phyloP scores from a whole-genome alignment of 1,139 yeast species.

The Debaryomyces sp. region DNA sequence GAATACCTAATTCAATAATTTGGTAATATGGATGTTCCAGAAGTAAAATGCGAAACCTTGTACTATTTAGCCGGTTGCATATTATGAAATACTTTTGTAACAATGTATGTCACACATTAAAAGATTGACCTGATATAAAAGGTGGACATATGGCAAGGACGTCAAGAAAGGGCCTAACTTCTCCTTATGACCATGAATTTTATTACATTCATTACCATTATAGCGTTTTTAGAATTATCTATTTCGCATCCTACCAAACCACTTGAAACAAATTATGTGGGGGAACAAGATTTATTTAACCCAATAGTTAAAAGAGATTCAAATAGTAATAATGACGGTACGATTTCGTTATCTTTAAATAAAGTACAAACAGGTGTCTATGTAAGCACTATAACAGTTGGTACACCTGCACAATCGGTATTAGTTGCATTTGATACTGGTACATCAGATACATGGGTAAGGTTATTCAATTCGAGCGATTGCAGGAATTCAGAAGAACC shows the following conservation, averaged over 20 bases:
- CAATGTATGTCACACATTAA: background rate
- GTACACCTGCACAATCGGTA: conserved; percentile 10
- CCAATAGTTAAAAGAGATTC: background rate
- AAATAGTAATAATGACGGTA: background rate
- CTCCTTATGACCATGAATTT: background rate
- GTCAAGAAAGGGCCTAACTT: background rate
- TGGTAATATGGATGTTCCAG: background rate
- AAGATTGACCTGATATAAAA: background rate
- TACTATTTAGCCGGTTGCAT: background rate
- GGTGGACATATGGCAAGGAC: background rate
- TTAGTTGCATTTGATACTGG: conserved; percentile 12
- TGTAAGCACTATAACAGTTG: conserved; percentile 8
- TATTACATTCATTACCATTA: background rate
- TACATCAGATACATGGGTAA: conserved; percentile 13
- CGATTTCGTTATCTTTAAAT: conserved; percentile 3
- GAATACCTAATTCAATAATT: background rate
- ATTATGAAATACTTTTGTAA: conserved; percentile 3
- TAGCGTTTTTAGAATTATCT: background rate
- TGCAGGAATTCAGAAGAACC: conserved; percentile 5
- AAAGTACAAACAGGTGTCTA: conserved; percentile 9
- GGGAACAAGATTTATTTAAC: background rate
- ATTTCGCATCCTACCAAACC: conserved; percentile 2
- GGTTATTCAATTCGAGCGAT: conserved; percentile 7
- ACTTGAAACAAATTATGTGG: background rate
- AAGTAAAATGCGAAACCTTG: background rate